Evolutionary conservation across 2,329 filamentous ascomycete genomes (phyloP), one percentile per base, ranked within the genome.

Genomic region (Grosmannia clavigera): DNA sequence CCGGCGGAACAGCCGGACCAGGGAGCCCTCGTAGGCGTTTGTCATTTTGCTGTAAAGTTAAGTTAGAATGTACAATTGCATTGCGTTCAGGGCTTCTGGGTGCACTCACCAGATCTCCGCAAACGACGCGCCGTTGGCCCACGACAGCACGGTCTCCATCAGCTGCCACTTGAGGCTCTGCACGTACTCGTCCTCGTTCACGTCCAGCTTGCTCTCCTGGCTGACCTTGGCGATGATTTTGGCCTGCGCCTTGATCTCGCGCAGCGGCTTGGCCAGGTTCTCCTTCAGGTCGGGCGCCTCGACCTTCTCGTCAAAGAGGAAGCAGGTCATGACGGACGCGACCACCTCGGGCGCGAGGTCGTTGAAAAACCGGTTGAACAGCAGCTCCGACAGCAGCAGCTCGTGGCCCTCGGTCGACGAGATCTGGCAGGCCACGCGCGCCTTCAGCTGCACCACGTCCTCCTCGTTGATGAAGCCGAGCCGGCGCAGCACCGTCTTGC

Each of bases 341-440:
- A 87, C 89, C 65, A 92, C 82, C 72, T 97, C 92, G 0, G 94
- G 91, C 0, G 85, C 85, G 52, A 97, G 77, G 69, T 96, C 92
- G 70, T 97, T 99, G 81, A 99, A 99, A 80, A 96, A 97, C 48
- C 92, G 84, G 72, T 97, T 95, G 74, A 99, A 97, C 0, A 99
- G 81, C 33, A 99, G 79, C 73, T 99, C 94, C 14, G 89, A 91
- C 5, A 99, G 81, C 64, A 99, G 85, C 51, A 99, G 79, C 71
- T 99, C 95, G 69, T 99, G 94, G 43, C 92, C 94, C 66, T 86
- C 83, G 2, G 83, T 86, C 0, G 92, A 96, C 64, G 90, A 96
- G 65, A 99, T 97, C 75, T 99, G 92, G 73, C 94, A 99, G 2
- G 94, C 94, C 3, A 97, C 95, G 60, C 95, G 89, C 12, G 92